Evolutionary conservation across 2,329 filamentous ascomycete genomes (phyloP), one percentile per base, ranked within the genome.

Genomic region (Shiraia bambusicola): DNA sequence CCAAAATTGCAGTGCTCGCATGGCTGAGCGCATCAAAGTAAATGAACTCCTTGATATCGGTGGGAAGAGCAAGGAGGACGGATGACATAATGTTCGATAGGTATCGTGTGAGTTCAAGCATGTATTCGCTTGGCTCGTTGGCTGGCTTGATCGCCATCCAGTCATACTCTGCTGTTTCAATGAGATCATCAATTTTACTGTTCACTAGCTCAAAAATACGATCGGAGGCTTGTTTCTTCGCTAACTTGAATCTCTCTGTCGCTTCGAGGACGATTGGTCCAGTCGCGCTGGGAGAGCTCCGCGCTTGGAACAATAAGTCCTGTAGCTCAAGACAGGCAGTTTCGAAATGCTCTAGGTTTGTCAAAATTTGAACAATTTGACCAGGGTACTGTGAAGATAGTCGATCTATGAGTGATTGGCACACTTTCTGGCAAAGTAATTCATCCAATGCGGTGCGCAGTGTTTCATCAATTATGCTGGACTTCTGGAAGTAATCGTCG

Each of bases 131-230:
- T 2, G 91, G 88, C 57, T 93, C 87, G 1, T 75, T 74, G 13
- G 84, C 81, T 16, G 81, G 73, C 6, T 76, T 80, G 3, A 78
- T 75, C 6, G 79, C 75, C 69, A 79, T 81, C 80, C 93, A 98
- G 67, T 97, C 89, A 65, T 98, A 98, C 70, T 98, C 93, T 24
- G 93, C 92, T 0, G 91, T 97, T 58, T 96, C 92, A 40, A 98
- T 87, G 9, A 98, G 79, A 65, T 98, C 93, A 62, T 97, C 92
- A 58, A 98, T 97, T 74, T 98, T 98, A 42, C 88, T 94, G 72
- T 98, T 97, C 50, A 98, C 93, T 0, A 98, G 80, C 70, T 98
- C 94, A 63, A 98, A 98, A 43, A 98, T 97, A 25, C 94, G 86
- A 71, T 96, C 95, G 65, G 96, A 92, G 0, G 93, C 93, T 1